Evolutionary conservation across 2,329 filamentous ascomycete species (phyloP).

Genomic region (Aspergillus sp.): DNA sequence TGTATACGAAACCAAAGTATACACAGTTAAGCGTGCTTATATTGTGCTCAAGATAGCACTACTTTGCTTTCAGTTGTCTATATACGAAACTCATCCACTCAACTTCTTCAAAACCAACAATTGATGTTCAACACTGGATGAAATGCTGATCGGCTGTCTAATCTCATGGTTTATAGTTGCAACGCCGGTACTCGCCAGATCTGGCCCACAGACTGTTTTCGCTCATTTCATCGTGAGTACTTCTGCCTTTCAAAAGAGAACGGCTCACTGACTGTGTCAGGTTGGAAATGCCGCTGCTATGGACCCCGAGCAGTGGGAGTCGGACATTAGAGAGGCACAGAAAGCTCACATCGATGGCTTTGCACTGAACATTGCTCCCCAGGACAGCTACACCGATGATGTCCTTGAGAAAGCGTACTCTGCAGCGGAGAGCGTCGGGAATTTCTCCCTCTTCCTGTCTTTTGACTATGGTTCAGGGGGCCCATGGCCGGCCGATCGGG

Average conservation of each 20-base stretch:
- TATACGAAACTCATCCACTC: background rate
- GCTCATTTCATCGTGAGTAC: slow-evolving; percentile 39
- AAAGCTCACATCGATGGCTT: slow-evolving; percentile 37
- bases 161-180: background rate
- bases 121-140: background rate
- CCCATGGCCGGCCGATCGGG: slow-evolving; percentile 30
- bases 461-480: slow-evolving; percentile 38
- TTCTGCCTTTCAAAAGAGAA: background rate
- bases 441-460: slow-evolving; percentile 37
- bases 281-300: slow-evolving; percentile 31
- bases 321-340: slow-evolving; percentile 30
- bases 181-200: background rate
- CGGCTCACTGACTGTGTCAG: slow-evolving; percentile 15
- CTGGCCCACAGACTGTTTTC: slow-evolving; percentile 33
- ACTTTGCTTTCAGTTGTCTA: background rate
- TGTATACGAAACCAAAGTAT: background rate
- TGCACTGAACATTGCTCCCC: slow-evolving; percentile 35
- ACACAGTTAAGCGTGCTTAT: background rate
- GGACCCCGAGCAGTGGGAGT: slow-evolving; percentile 27
- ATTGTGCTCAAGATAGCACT: background rate
- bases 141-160: background rate
- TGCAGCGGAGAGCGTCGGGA: slow-evolving; percentile 30
- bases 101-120: background rate
- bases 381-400: slow-evolving; percentile 33
- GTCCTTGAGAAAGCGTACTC: slow-evolving; percentile 33